These are phyloP conservation scores for Jackrogersella minutella DNA, from an alignment of 495 filamentous ascomycete genomes.

Conservation along the genomic window DNA sequence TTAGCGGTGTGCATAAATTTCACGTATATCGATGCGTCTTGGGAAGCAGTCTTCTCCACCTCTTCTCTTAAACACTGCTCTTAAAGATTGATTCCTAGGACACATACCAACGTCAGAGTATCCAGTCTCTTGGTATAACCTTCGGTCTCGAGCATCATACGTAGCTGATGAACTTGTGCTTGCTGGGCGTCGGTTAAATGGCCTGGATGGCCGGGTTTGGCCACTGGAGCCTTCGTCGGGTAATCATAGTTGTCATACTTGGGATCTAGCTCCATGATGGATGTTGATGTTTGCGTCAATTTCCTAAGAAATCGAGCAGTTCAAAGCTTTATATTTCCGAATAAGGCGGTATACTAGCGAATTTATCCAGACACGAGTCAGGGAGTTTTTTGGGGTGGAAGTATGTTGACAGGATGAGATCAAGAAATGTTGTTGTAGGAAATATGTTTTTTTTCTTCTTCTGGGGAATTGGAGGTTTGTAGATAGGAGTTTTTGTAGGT, in stretches of 20 bases:
- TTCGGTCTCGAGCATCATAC: slow-evolving; percentile 80
- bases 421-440: slow-evolving; percentile 21
- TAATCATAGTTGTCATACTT: slow-evolving; percentile 98
- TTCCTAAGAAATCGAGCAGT: slow-evolving; percentile 23
- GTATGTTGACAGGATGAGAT: background rate
- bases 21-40: too few species aligned
- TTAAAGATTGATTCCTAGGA: background rate
- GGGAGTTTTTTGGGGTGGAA: background rate
- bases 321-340: slow-evolving; percentile 1
- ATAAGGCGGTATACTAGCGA: slow-evolving; percentile 1
- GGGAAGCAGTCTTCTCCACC: background rate
- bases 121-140: slow-evolving; percentile 88
- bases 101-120: slow-evolving; percentile 79
- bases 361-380: slow-evolving; percentile 11
- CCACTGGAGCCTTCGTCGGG: slow-evolving; percentile 76
- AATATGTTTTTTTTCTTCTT: too few species aligned
- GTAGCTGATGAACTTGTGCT: slow-evolving; percentile 86
- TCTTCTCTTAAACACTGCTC: background rate
- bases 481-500: slow-evolving; percentile 29
- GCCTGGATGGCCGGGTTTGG: slow-evolving; percentile 82
- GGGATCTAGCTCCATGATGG: slow-evolving; percentile 69
- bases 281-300: slow-evolving; percentile 38
- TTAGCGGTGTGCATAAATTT: background rate
- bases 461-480: slow-evolving; percentile 1
- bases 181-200: slow-evolving; percentile 88